Conservation (phyloP, 1,284 basidiomycete species). For the Rhodotorula sp. region DNA sequence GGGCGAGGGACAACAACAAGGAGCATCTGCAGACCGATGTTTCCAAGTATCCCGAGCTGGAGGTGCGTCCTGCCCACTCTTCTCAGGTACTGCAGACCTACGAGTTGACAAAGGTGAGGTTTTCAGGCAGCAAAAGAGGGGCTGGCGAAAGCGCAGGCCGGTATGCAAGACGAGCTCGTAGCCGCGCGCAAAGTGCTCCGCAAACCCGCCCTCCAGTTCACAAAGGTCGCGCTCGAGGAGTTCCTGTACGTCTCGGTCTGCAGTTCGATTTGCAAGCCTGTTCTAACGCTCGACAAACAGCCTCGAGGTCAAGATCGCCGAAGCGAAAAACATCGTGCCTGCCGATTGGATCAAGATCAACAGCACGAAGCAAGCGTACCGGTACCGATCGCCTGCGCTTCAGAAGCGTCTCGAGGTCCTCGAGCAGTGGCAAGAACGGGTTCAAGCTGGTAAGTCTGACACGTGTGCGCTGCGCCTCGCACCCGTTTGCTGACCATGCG, state of each 20-base stretch:
- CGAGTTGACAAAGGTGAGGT: not conserved
- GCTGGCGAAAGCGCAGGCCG: slow-evolving; percentile 65
- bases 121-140: slow-evolving; percentile 51
- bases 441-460: slow-evolving; percentile 51
- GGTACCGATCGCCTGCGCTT: slow-evolving; percentile 81
- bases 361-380: slow-evolving; percentile 71
- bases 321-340: slow-evolving; percentile 68
- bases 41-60: slow-evolving; percentile 24
- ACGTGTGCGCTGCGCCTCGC: not conserved
- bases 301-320: slow-evolving; percentile 70
- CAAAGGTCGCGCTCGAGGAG: slow-evolving; percentile 56
- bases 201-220: slow-evolving; percentile 74
- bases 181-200: slow-evolving; percentile 69
- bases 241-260: slow-evolving; percentile 42
- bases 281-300: slow-evolving; percentile 3
- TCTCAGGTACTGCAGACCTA: not conserved
- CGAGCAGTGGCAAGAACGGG: slow-evolving; percentile 72
- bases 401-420: slow-evolving; percentile 65
- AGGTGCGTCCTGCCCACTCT: slow-evolving; percentile 3
- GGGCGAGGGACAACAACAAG: slow-evolving; percentile 69
- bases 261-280: too few relatives aligned
- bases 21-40: slow-evolving; percentile 61
- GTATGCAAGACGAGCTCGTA: slow-evolving; percentile 73
- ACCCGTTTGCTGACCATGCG: too few relatives aligned
- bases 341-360: slow-evolving; percentile 73